Base-by-base conservation (phyloP, 2,329 filamentous ascomycete species). In the Botrytis medusae region DNA sequence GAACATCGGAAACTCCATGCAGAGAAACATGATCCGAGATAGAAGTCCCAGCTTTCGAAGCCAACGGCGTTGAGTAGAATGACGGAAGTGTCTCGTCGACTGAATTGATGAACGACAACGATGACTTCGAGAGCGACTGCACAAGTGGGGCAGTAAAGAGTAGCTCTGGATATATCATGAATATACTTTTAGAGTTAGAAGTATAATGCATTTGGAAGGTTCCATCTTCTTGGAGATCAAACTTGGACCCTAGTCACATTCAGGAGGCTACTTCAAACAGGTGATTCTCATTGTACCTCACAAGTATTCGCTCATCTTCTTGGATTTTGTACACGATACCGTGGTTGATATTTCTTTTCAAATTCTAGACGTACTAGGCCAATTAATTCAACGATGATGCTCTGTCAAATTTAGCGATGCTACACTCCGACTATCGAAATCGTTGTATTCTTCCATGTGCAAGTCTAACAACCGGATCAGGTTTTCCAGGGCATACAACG, bases 251-350 rank as follows among this genome's bases (percentile, higher is more conserved):
- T 37, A 3, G 4, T 16, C 0, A 4, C 25, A 2, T 40, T 5
- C 2, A 9, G 14, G 6, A 9, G 14, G 7, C 7, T 57, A 9
- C 14, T 1, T 29, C 2, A 29, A 1, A 0, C 18, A 9, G 16
- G n/a, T 2, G 29, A 8, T 5, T 29, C 2, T 0, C 14, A 16
- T 6, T 6, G 25, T 54, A 29, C 2, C 3, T 54, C 25, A 29
- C 25, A 29, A 16, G 5, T 7, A 3, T 7, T 29, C 1, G 14
- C 5, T 2, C 51, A 16, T 16, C 25, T 54, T 54, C 5, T 25
- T 48, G 46, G 20, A 12, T 48, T 12, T 1, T 25, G 22, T 12
- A 48, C 10, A 25, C 1, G 25, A 29, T 16, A 29, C 14, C 18
- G 6, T 57, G n/a, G 16, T 57, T 18, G 51, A 57, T 3, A 57